Evolutionary conservation across 2,329 filamentous ascomycete genomes (phyloP), one percentile per base, ranked within the genome.

Genomic region (Fusarium torulosum): DNA sequence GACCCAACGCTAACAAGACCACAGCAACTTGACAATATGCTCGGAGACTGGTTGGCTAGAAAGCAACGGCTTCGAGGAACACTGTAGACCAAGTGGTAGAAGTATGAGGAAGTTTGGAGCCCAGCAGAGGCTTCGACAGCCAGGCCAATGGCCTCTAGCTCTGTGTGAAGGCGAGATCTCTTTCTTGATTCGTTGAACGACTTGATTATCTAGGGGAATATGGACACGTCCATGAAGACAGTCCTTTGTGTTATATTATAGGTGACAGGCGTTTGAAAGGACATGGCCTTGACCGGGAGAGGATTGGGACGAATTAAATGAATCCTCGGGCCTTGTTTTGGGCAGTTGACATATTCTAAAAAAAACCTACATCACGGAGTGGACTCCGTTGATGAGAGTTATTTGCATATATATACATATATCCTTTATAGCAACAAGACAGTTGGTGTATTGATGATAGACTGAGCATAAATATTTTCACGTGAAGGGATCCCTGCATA

Each of bases 1-100:
- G 46, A 23, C 14, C 4, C 20, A n/a, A 43, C 29, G 44, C 72
- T 75, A 61, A 75, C 49, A 20, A 38, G n/a, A 35, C 2, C 19
- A 44, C 69, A 90, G 81, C 91, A 95, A 84, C 85, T 98, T 70
- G 95, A 99, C 80, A 88, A 91, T 20, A 89, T 97, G 87, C 86
- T 97, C 43, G 91, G 90, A 69, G 90, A 92, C 74, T 94, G 93
- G 90, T 83, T 97, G 74, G 85, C 91, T 77, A 82, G 90, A 76
- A 85, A 93, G 82, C 83, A 89, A 84, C 81, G 90, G 81, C 72
- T 86, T 75, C 78, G 88, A 80, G 82, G 84, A 47, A 78, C 79
- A 19, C 75, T 84, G 53, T 86, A 76, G 59, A 55, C 15, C 9
- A 19, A 42, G n/a, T 17, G 19, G 29, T 31, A 21, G 31, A 52